A percentile compares a stretch with the other conserved stretches of the same genome.
phyloP scores from a whole-genome alignment of 371 early-diverging fungal genomes.

The Apophysomyces trapeziformis region DNA sequence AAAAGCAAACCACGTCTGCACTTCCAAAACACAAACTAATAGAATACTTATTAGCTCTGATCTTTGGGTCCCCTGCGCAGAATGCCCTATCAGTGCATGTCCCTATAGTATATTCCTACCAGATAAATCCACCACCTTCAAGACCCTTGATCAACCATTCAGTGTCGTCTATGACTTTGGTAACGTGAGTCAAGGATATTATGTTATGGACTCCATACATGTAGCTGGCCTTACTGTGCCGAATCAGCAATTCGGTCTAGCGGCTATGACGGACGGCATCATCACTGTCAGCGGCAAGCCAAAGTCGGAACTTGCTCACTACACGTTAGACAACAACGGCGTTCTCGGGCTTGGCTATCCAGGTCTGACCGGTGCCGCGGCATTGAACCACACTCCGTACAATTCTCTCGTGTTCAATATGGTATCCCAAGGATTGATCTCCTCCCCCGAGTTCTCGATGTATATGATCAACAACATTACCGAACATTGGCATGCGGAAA shows the following conservation, averaged over 20 bases:
- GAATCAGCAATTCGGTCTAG: constrained; percentile 49
- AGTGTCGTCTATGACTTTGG: constrained; percentile 45
- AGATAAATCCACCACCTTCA: constrained; percentile 33
- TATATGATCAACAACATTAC: constrained; percentile 14
- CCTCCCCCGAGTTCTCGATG: constrained; percentile 28
- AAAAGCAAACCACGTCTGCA: background rate
- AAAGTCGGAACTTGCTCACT: constrained; percentile 12
- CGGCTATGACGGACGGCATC: constrained; percentile 29
- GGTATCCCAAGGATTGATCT: constrained; percentile 17
- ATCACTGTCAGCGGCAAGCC: constrained; percentile 35
- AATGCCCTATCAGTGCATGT: constrained; percentile 38
- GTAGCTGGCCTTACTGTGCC: constrained; percentile 35
- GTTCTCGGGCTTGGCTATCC: constrained; percentile 40
- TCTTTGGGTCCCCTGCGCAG: constrained; percentile 47
- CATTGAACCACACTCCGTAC: background rate
- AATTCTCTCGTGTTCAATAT: constrained; percentile 28
- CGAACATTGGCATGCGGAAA: constrained; percentile 19
- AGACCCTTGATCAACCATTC: constrained; percentile 23
- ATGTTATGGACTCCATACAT: constrained; percentile 43
- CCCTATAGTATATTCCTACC: constrained; percentile 35
- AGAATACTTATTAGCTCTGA: constrained; percentile 33
- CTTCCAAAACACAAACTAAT: background rate
- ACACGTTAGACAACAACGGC: constrained; percentile 26
- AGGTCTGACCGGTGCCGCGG: constrained; percentile 14
- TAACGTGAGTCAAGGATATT: constrained; percentile 36